Base-by-base conservation (phyloP, 345 rosid species). In the Jatropha curcas region DNA sequence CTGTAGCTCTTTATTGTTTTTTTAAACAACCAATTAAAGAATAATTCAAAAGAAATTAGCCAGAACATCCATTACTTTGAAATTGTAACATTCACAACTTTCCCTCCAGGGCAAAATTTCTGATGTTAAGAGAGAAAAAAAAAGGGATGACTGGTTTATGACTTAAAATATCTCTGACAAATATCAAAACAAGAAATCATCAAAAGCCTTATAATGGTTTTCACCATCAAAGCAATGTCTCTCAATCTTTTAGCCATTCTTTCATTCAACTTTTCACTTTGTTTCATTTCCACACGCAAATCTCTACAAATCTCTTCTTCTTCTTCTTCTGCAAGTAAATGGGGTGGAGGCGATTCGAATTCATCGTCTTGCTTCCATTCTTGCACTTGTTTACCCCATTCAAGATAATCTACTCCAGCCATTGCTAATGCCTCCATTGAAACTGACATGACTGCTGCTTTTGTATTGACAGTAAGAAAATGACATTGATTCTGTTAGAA, bases 361-460 rank as follows among this genome's bases (percentile, higher is more conserved):
- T 41, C 11, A 13, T 41, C 45, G 19, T 48, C 22, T 48, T 4
- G 53, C 53, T 48, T n/a, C 53, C 53, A 48, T 48, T 48, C 22
- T 17, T 48, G 22, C 4, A 27, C 19, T 12, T 58, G 20, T 28
- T 8, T 28, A 27, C 62, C 67, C 67, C 67, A 63, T 30, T 66
- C 70, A 25, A 30, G 24, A 28, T 66, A 48, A 66, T 48, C 56
- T 10, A 16, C 24, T 24, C 70, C 70, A 5, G 70, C 70, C 70
- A 66, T 66, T 66, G 70, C 70, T 31, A 46, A 45, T 9, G 70
- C 70, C 28, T 66, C 70, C 2, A 66, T 46, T 14, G 70, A 66
- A 66, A 46, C 70, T 19, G 70, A 1, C 56, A 66, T 66, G 31
- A 12, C 11, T 11, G 9, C 22, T 56, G 12, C 5, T 48, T 48